phyloP scores from a whole-genome alignment of 2,329 filamentous ascomycete species.

The Diaporthe destruens region DNA sequence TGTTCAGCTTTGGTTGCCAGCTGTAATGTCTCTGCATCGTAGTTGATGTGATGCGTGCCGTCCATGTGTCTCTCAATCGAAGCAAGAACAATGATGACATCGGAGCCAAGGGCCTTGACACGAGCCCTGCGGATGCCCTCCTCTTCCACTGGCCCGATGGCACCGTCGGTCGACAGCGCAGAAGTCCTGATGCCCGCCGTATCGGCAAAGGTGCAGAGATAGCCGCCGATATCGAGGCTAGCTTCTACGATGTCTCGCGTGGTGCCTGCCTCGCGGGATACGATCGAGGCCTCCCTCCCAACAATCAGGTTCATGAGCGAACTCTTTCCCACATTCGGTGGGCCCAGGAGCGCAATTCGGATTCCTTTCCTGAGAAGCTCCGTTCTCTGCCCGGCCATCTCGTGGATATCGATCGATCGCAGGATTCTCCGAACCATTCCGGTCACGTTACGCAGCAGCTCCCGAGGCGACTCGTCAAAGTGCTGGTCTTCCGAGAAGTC shows the following conservation, averaged over 20 bases:
- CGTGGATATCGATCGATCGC: conserved; percentile 74
- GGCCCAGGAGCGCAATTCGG: conserved; percentile 85
- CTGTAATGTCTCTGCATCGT: conserved; percentile 67
- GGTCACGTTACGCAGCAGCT: conserved; percentile 78
- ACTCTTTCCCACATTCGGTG: conserved; percentile 95
- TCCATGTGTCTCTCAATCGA: conserved; percentile 70
- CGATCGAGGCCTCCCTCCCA: conserved; percentile 93
- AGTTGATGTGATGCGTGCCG: conserved; percentile 59
- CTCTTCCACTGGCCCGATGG: conserved; percentile 81
- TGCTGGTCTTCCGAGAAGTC: conserved; percentile 98
- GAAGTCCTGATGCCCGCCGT: conserved; percentile 85
- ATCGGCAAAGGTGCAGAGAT: conserved; percentile 93
- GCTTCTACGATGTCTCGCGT: conserved; percentile 95
- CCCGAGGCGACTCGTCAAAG: conserved; percentile 86
- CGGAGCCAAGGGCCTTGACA: conserved; percentile 82
- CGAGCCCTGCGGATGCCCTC: conserved; percentile 93
- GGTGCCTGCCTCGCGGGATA: conserved; percentile 91
- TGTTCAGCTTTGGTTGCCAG: conserved; percentile 64
- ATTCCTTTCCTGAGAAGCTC: conserved; percentile 90
- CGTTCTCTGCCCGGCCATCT: conserved; percentile 81
- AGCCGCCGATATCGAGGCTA: conserved; percentile 88
- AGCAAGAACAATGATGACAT: conserved; percentile 85
- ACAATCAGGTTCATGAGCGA: conserved; percentile 92
- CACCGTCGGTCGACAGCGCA: conserved; percentile 43
- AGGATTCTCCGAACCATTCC: conserved; percentile 72